These are phyloP conservation scores for Polyplosphaeria fusca DNA, from an alignment of 495 filamentous ascomycete species.

Conservation along the genomic window DNA sequence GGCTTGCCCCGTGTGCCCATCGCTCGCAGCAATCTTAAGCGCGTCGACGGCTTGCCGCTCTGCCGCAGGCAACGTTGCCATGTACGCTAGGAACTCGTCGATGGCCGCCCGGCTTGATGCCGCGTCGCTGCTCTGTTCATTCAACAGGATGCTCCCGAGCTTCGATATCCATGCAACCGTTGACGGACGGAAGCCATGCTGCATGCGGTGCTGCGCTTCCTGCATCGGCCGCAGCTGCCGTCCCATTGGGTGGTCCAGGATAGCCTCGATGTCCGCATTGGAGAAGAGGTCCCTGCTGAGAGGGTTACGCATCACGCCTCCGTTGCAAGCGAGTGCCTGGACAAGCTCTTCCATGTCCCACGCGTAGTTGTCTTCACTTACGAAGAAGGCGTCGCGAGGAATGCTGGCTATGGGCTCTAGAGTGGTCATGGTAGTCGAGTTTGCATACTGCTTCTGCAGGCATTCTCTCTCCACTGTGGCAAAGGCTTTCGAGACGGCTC, in stretches of 20 bases:
- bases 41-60: slow-evolving; percentile 20
- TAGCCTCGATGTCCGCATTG: slow-evolving; percentile 34
- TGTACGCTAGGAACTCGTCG: slow-evolving; percentile 23
- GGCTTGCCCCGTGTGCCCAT: slow-evolving; percentile 18
- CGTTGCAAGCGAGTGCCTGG: slow-evolving; percentile 26
- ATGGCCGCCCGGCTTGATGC: slow-evolving; percentile 16
- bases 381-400: slow-evolving; percentile 32
- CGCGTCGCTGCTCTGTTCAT: slow-evolving; percentile 9
- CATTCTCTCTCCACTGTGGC: slow-evolving; percentile 34
- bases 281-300: slow-evolving; percentile 40
- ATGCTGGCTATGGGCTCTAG: slow-evolving; percentile 32
- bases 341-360: slow-evolving; percentile 46
- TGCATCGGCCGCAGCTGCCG: slow-evolving; percentile 1
- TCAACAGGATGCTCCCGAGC: slow-evolving; percentile 6
- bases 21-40: slow-evolving; percentile 17
- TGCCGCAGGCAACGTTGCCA: slow-evolving; percentile 13
- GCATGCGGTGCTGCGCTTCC: slow-evolving; percentile 11
- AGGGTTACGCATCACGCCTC: slow-evolving; percentile 40
- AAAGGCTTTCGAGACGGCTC: slow-evolving; percentile 19
- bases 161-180: slow-evolving; percentile 19
- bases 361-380: slow-evolving; percentile 43
- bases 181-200: slow-evolving; percentile 10
- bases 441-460: slow-evolving; percentile 35
- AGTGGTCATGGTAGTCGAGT: slow-evolving; percentile 35
- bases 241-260: slow-evolving; percentile 41